Conservation (phyloP, 805 yeast genomes). For the Candida lessepsii region DNA sequence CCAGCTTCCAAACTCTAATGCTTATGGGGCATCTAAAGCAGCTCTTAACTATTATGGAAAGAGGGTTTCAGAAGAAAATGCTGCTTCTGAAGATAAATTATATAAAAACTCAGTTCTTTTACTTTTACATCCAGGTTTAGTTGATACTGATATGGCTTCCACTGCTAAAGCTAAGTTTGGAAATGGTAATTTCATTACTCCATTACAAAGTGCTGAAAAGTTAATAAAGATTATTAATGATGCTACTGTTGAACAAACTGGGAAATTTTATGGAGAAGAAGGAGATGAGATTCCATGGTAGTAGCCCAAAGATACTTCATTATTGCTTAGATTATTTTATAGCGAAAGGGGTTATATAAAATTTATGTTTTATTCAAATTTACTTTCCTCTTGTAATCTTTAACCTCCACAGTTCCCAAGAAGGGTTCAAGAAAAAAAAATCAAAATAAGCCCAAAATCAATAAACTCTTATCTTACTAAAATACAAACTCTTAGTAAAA, state of each 20-base stretch:
- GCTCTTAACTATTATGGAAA: conserved; percentile 30
- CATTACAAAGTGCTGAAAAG: conserved; percentile 4
- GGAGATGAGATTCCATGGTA: conserved; percentile 7
- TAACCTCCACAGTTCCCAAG: too few relatives aligned
- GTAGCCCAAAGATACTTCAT: background rate
- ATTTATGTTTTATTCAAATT: too few relatives aligned
- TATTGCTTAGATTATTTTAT: too few relatives aligned
- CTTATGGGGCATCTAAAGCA: conserved; percentile 38
- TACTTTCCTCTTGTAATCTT: too few relatives aligned
- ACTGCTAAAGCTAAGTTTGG: conserved; percentile 1
- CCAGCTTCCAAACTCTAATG: conserved; percentile 9
- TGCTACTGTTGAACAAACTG: conserved; percentile 8
- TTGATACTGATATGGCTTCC: conserved; percentile 27
- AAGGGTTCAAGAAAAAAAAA: too few relatives aligned
- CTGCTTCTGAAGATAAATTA: background rate
- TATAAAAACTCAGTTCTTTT: conserved; percentile 2
- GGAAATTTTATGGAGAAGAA: conserved; percentile 7
- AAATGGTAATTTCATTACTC: background rate
- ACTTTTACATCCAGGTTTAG: conserved; percentile 31
- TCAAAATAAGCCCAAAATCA: too few relatives aligned
- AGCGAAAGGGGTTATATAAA: too few relatives aligned
- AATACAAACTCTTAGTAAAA: too few relatives aligned
- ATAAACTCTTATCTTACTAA: too few relatives aligned
- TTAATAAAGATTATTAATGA: conserved; percentile 6
- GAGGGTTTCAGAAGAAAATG: conserved; percentile 22